Evolutionary conservation across 257 asterid genomes (phyloP).

Genomic region (Rhazya stricta): DNA sequence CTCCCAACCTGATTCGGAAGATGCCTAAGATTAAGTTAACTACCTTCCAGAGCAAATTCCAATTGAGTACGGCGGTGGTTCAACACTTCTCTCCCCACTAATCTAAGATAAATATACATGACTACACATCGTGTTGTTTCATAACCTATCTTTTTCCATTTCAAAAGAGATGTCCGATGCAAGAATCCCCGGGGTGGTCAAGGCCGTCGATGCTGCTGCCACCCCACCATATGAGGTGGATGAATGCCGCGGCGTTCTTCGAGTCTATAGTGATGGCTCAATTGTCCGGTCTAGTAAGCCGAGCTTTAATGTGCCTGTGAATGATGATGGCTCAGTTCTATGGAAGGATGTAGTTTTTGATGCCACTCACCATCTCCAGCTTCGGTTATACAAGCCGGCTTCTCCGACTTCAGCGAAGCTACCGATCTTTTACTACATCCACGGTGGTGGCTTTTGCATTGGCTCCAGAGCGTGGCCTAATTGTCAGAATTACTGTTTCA

Average conservation of each 20-base stretch:
- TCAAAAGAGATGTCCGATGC: not conserved
- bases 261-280: slow-evolving; percentile 64
- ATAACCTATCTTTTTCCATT: not conserved
- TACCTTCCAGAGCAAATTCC: slow-evolving; percentile 9
- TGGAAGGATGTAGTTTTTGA: slow-evolving; percentile 64
- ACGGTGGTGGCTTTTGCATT: slow-evolving; percentile 78
- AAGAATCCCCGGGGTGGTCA: not conserved
- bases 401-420: slow-evolving; percentile 33
- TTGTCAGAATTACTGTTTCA: slow-evolving; percentile 71
- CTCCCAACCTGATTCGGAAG: no score
- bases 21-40: no score
- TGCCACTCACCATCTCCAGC: slow-evolving; percentile 41
- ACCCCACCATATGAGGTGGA: slow-evolving; percentile 49
- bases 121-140: no score
- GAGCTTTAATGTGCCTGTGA: slow-evolving; percentile 42
- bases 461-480: slow-evolving; percentile 73
- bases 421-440: slow-evolving; percentile 64
- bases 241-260: slow-evolving; percentile 66
- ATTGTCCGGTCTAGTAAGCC: slow-evolving; percentile 52
- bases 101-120: not conserved
- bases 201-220: not conserved
- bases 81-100: slow-evolving; percentile 2
- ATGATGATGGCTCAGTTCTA: slow-evolving; percentile 55
- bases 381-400: slow-evolving; percentile 70
- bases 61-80: slow-evolving; percentile 3